These are phyloP conservation scores for Pseudohalonectria lignicola DNA, from an alignment of 2,329 filamentous ascomycete species.

Conservation along the genomic window DNA sequence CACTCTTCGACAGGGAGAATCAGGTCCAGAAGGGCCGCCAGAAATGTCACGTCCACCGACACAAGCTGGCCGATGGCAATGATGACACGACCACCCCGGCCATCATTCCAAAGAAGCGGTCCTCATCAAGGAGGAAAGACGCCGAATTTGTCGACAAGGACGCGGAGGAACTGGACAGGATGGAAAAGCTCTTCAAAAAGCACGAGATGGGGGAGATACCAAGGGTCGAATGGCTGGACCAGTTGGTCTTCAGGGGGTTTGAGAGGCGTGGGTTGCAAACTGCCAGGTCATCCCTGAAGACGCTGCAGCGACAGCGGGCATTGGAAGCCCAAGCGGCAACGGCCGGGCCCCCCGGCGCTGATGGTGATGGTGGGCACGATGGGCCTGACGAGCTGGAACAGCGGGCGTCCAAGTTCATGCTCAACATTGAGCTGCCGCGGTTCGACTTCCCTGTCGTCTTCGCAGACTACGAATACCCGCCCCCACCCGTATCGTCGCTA, in stretches of 20 bases:
- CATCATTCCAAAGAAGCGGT: slow-evolving; percentile 41
- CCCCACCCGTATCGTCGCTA: slow-evolving; percentile 70
- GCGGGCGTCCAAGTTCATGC: slow-evolving; percentile 53
- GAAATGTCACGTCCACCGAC: slow-evolving; percentile 77
- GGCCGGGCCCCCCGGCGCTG: too few relatives aligned
- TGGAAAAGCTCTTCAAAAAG: slow-evolving; percentile 89
- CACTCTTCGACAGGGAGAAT: slow-evolving; percentile 86
- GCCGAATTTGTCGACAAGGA: slow-evolving; percentile 53
- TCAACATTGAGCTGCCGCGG: slow-evolving; percentile 84
- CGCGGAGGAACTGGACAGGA: slow-evolving; percentile 72
- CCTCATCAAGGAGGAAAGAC: slow-evolving; percentile 28
- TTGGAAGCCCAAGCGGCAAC: slow-evolving; percentile 21
- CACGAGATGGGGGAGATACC: slow-evolving; percentile 97
- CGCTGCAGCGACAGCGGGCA: slow-evolving; percentile 34
- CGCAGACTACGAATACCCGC: slow-evolving; percentile 83
- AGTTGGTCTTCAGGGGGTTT: slow-evolving; percentile 81
- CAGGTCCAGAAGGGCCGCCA: slow-evolving; percentile 86
- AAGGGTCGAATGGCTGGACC: slow-evolving; percentile 89
- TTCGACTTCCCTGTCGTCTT: slow-evolving; percentile 97
- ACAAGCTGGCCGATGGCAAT: slow-evolving; percentile 75
- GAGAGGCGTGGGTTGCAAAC: slow-evolving; percentile 64
- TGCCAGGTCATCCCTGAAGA: slow-evolving; percentile 52
- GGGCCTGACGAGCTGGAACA: slow-evolving; percentile 30
- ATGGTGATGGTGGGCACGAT: slow-evolving; percentile 19
- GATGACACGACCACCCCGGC: slow-evolving; percentile 72